Evolutionary conservation across 2,329 filamentous ascomycete species (phyloP), one percentile per base, ranked within the genome.

Genomic region (Apiospora malaysiana): DNA sequence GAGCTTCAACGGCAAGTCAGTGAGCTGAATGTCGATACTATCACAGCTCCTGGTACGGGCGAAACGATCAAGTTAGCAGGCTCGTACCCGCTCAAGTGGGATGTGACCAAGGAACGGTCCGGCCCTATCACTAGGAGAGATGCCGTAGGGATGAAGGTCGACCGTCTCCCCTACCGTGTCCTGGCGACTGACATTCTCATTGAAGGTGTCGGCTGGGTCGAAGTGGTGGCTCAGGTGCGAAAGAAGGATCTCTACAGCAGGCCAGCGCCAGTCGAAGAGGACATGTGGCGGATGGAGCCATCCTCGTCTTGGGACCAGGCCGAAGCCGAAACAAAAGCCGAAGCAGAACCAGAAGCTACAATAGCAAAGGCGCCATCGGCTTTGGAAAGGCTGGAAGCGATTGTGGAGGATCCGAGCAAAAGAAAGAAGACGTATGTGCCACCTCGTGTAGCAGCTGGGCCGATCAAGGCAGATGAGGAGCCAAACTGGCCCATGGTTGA

Each of bases 181-280:
- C 86, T 96, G 72, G 90, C 92, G 10, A 88, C 92, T 0, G 97
- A 99, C 78, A 90, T 99, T 32, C 84, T 99, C 18, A 90, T 99
- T 68, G 95, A 98, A 80, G 94, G 96, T 1, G 92, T 94, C 37
- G 96, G 96, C 9, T 99, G 97, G 93, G 88, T 99, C 2, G 96
- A 99, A 81, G 81, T 99, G 51, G 91, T 91, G 0, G 91, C 91
- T 3, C 95, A 99, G 82, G 89, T 97, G 12, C 89, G 95, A 68
- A 88, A 86, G 21, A 87, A 82, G 77, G 83, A 86, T 71, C 81
- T 86, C 70, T 82, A 82, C 67, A 73, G 76, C 72, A 42, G 14
- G 5, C 12, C 59, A 27, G 68, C 74, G 68, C 66, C 79, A 77
- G 72, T 68, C 63, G 66, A 71, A 40, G 66, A 71, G 32, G 70